phyloP scores from a whole-genome alignment of 179 eudicot species.

The Spinacia oleracea region DNA sequence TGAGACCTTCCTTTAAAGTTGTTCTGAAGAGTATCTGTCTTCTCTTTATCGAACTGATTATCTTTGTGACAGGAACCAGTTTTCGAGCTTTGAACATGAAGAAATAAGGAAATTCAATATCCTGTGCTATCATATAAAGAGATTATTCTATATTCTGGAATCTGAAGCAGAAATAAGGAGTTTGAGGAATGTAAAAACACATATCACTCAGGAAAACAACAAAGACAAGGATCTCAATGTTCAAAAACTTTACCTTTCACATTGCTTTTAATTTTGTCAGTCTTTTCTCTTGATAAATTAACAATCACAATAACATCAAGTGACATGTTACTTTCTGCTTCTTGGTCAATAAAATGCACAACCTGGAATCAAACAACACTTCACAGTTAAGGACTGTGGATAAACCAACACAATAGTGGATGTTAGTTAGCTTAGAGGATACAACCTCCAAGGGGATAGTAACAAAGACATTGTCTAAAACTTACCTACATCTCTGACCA shows the following conservation, averaged over 20 bases:
- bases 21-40: slow-evolving; percentile 59
- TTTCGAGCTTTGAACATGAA: slow-evolving; percentile 38
- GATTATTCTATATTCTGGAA: background rate
- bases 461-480: background rate
- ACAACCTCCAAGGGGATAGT: background rate
- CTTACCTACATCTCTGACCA: background rate
- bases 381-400: slow-evolving; percentile 1
- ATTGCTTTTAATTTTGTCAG: slow-evolving; percentile 26
- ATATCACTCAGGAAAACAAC: slow-evolving; percentile 7
- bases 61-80: slow-evolving; percentile 32
- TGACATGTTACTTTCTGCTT: slow-evolving; percentile 33
- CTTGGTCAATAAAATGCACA: slow-evolving; percentile 51
- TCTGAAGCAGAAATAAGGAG: background rate
- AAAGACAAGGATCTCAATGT: slow-evolving; percentile 2
- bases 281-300: slow-evolving; percentile 30
- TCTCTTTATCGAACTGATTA: slow-evolving; percentile 56
- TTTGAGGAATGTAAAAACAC: background rate
- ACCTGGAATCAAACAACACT: slow-evolving; percentile 45
- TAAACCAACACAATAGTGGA: background rate
- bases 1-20: slow-evolving; percentile 40
- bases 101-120: slow-evolving; percentile 6
- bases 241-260: slow-evolving; percentile 27
- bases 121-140: slow-evolving; percentile 4
- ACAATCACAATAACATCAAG: slow-evolving; percentile 45
- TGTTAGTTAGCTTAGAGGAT: background rate